Evolutionary conservation across 768 basidiomycete species (phyloP), one percentile per base, ranked within the genome.

Genomic region (Amanita subjunquillea): DNA sequence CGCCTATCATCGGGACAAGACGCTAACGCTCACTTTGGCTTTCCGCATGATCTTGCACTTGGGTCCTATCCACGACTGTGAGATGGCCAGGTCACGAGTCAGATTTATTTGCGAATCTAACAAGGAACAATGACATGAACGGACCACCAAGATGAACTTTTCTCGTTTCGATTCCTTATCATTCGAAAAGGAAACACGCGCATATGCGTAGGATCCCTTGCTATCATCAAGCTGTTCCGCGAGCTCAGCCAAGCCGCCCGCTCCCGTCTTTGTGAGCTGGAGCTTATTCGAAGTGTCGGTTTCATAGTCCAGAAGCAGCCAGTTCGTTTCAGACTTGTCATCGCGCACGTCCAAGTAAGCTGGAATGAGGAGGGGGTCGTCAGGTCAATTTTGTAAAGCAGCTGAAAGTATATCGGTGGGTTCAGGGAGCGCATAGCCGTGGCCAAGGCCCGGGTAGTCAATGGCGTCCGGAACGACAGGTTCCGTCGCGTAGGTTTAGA

Each of bases 301-400:
- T 77, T 87, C 85, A 66, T 97, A 98, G 65, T 95, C 89, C 54
- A 96, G 69, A 53, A 97, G 73, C 42, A 94, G 63, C 92, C 92
- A 97, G 65, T 88, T 96, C 30, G 82, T 87, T 29, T 89, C 87
- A 37, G 83, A 75, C 63, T 92, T 92, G 75, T 90, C 83, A 56
- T 74, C 76, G 58, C 93, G 84, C 51, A 96, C 85, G 59, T 92
- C 87, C 66, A 79, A 73, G 75, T 96, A 95, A 30, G 91, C 94
- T 91, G 64, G 37, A 53, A 50, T 60, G 47, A 52, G 56, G 53
- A 57, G 59, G 59, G 54, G 59, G 13, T 34, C 4, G 34, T 62
- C 56, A 68, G 63, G 61, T 63, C 51, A 53, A 29, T 23, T 42
- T 51, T 12, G 40, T 36, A 41, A 53, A 2, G 13, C 47, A 30